Evolutionary conservation across 495 filamentous ascomycete genomes (phyloP), one percentile per base, ranked within the genome.

Genomic region (Penicillium subrubescens): DNA sequence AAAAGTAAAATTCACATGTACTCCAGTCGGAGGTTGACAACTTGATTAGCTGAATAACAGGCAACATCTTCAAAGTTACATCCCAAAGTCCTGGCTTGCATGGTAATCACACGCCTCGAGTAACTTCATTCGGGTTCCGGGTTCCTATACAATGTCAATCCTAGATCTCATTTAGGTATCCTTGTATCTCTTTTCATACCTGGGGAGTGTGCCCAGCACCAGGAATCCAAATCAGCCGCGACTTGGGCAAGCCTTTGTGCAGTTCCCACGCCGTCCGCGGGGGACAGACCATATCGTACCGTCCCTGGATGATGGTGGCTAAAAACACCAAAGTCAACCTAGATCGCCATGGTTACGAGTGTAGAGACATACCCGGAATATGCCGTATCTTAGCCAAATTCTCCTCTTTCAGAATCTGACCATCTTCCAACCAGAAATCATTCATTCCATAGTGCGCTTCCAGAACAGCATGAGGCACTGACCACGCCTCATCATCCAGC

Each of bases 251-350:
- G 5, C 67, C 73, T 41, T 80, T 72, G 46, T 81, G 79, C 39
- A 83, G 52, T 4, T 77, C 72, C 75, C 77, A 81, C 15, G 78
- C 79, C 8, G 73, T 75, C 53, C 73, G 66, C 8, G 79, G 74
- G 5, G 78, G 76, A 57, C 77, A 81, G 11, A 82, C 68, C 11
- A 81, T 53, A 60, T 83, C 81, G 57, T 82, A 80, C 19, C 79
- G 69, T 2, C 80, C 81, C 53, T 83, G 78, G 21, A 81, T 69
- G 52, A 83, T 82, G 46, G 64, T 67, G 11, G 25, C 65, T 70
- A 62, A 8, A 43, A 4, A 6, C 7, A 17, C 29, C 44, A 10
- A 10, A 25, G 50, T 43, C 34, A 43, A 39, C 4, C 15, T 17
- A 55, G 17, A 15, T 21, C 6, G 43, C 25, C 48, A 53, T 27